Evolutionary conservation across 2,329 filamentous ascomycete species (phyloP), one percentile per base, ranked within the genome.

Genomic region (Zalaria sp.): DNA sequence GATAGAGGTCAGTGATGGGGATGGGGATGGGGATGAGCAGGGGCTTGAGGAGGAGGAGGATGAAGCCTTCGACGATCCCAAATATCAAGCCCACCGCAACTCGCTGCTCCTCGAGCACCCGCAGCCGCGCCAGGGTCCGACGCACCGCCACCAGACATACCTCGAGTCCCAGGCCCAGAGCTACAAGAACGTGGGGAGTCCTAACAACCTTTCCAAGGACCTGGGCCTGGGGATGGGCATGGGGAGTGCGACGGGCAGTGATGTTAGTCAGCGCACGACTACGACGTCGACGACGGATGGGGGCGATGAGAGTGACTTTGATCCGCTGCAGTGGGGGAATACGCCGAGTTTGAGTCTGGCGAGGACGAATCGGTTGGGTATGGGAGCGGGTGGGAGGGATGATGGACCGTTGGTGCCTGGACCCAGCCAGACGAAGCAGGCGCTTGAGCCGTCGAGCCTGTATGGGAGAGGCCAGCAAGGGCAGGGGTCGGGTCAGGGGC

Each of bases 51-150:
- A 11, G 4, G 25, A 38, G 3, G 34, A 32, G 3, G 42, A 40
- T 3, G 43, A 46, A 9, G 29, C 41, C n/a, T n/a, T 65, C 47
- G 66, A 70, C 34, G 81, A 87, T 50, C 81, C 83, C 37, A 88
- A 88, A 59, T 88, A 88, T 60, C 80, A 82, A 59, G 82, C 81
- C 43, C 81, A 88, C 57, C 79, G 83, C 51, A 84, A 88, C 62
- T 87, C 82, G 26, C 59, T 88, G 43, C 85, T 86, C 53, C 65
- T 89, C 34, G 77, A 86, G 55, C 83, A 89, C 59, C 83, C 83
- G 4, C 83, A 88, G 57, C 83, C 83, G 5, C 70, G 81, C 27
- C 77, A 75, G 11, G 83, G 83, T 0, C 78, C 83, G 43, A 84
- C 79, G 1, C 76, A 81, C 56, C 77, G 79, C 26, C 84, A 85